Evolutionary conservation across 78 protist species (phyloP).

Genomic region (Diacronema lutheri): DNA sequence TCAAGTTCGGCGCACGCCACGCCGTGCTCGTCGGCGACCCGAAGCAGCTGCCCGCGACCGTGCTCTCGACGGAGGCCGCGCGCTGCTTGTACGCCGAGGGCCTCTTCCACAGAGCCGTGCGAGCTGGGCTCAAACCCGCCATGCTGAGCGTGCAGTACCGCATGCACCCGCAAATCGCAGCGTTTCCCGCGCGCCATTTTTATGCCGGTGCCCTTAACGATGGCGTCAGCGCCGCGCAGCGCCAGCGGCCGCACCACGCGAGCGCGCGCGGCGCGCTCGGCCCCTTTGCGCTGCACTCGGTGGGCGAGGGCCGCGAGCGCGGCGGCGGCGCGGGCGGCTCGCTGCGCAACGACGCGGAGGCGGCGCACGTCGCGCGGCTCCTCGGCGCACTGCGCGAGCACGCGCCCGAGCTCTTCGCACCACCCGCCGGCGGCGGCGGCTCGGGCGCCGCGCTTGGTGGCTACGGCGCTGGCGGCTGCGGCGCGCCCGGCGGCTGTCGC

Average conservation of each 20-base stretch:
- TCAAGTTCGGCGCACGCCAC: neutral
- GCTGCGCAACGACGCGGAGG: neutral
- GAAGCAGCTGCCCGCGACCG: constrained; percentile 38
- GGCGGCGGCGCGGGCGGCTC: neutral
- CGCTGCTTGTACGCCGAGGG: neutral
- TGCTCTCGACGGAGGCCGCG: neutral
- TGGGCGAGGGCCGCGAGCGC: neutral
- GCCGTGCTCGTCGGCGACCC: constrained; percentile 23
- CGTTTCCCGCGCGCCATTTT: constrained; percentile 32
- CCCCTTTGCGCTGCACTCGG: neutral
- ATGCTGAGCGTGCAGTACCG: constrained; percentile 41
- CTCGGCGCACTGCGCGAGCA: neutral
- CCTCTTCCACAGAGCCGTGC: neutral
- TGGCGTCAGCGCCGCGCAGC: neutral
- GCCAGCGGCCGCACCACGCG: neutral
- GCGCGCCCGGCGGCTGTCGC: neutral
- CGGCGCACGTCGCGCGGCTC: neutral
- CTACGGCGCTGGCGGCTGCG: neutral
- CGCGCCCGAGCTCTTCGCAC: no score
- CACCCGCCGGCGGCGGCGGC: neutral
- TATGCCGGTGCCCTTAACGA: neutral
- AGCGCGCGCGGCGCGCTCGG: neutral
- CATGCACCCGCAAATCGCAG: constrained; percentile 54
- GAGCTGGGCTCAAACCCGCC: neutral
- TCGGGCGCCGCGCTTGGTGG: neutral